phyloP scores from a whole-genome alignment of 139 green algal species.

The Volvox reticuliferus region DNA sequence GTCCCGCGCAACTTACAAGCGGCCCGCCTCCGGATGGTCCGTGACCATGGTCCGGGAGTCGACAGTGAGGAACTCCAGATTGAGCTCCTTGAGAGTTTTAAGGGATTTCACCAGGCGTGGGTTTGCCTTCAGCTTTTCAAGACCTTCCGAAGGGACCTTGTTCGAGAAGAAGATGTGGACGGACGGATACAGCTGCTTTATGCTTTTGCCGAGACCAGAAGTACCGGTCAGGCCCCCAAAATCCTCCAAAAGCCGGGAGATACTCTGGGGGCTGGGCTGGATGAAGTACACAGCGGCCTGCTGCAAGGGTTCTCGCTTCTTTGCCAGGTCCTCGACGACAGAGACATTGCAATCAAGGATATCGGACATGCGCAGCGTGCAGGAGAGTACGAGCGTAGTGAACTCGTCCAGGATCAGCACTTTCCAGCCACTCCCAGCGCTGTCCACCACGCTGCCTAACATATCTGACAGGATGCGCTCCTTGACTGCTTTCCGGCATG shows the following conservation, averaged over 20 bases:
- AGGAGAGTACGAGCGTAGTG: slow-evolving; percentile 70
- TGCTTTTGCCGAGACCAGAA: neutral
- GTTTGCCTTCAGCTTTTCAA: slow-evolving; percentile 73
- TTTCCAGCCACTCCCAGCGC: slow-evolving; percentile 73
- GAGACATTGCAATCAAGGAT: slow-evolving; percentile 55
- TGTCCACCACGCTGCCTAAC: slow-evolving; percentile 74
- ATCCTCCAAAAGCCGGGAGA: slow-evolving; percentile 14
- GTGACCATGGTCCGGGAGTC: slow-evolving; percentile 89
- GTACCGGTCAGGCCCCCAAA: slow-evolving; percentile 39
- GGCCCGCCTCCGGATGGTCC: slow-evolving; percentile 75
- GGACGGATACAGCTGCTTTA: slow-evolving; percentile 69
- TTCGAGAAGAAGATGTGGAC: slow-evolving; percentile 94
- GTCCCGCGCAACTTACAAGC: slow-evolving; percentile 55
- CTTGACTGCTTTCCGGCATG: slow-evolving; percentile 50
- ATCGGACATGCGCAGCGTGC: slow-evolving; percentile 47
- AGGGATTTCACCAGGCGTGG: slow-evolving; percentile 63
- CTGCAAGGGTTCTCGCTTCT: slow-evolving; percentile 79
- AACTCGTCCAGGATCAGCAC: slow-evolving; percentile 87
- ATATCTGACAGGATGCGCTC: slow-evolving; percentile 76
- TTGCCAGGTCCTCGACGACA: slow-evolving; percentile 82
- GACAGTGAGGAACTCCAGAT: slow-evolving; percentile 86
- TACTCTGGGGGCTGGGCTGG: slow-evolving; percentile 65
- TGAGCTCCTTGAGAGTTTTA: slow-evolving; percentile 86
- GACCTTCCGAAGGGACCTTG: slow-evolving; percentile 49
- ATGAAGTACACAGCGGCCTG: slow-evolving; percentile 93